Conservation (phyloP, 2,329 filamentous ascomycete species). For the Coniella vitis region DNA sequence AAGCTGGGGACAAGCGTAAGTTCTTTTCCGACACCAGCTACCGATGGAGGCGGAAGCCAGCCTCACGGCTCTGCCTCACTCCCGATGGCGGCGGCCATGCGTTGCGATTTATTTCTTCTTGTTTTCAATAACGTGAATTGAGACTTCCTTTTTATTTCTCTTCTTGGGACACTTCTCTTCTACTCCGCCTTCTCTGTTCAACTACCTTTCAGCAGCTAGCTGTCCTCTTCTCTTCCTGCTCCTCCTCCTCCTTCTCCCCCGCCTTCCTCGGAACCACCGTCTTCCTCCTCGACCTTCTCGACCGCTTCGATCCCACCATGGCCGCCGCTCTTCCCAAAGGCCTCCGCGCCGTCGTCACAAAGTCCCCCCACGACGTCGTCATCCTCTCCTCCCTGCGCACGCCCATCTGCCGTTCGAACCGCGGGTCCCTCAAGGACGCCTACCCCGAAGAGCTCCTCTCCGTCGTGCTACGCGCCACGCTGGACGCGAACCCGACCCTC, state of each 20-base stretch:
- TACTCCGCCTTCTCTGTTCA: neutral
- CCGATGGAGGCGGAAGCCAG: no score
- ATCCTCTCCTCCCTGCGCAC: conserved; percentile 88
- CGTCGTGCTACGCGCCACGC: conserved; percentile 57
- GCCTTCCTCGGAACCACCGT: neutral
- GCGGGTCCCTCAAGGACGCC: conserved; percentile 77
- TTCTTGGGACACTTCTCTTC: neutral
- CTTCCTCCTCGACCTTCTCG: neutral
- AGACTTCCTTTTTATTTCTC: no score
- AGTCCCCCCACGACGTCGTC: conserved; percentile 74
- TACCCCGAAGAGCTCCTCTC: conserved; percentile 86
- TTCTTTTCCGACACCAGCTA: conserved; percentile 4
- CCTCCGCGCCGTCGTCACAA: conserved; percentile 68
- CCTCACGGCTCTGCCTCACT: neutral
- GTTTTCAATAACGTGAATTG: no score
- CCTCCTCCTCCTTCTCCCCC: neutral
- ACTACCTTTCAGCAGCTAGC: neutral
- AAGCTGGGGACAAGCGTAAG: neutral
- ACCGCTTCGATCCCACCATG: conserved; percentile 32
- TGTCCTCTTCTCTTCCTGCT: neutral
- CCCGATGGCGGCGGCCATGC: neutral
- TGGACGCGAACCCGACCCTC: conserved; percentile 65
- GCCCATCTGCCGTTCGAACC: conserved; percentile 75
- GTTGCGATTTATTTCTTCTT: neutral
- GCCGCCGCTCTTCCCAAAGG: conserved; percentile 48